Conservation (phyloP, 176 grass and related monocot genomes). For the Melocanna baccifera region DNA sequence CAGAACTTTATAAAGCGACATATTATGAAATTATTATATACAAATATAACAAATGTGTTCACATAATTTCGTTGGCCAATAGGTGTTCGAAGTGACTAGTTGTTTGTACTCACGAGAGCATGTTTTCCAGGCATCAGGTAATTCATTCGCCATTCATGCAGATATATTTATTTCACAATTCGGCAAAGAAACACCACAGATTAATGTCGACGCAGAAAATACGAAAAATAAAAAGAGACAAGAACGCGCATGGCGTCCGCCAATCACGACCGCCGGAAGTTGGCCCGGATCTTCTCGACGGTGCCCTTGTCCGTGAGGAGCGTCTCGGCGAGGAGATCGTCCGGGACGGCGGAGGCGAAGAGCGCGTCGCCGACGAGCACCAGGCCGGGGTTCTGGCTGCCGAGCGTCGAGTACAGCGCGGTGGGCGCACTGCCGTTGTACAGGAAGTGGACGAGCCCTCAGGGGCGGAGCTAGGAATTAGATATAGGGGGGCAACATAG, state of each 20-base stretch:
- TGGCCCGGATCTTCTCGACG: slow-evolving; percentile 5
- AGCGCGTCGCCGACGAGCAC: slow-evolving; percentile 42
- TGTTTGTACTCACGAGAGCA: neutral
- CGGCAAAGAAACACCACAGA: neutral
- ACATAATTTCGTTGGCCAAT: neutral
- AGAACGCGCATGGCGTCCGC: too few relatives aligned
- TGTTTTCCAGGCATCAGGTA: neutral
- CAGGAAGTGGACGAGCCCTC: too few relatives aligned
- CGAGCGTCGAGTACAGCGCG: slow-evolving; percentile 42
- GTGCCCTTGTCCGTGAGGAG: slow-evolving; percentile 36
- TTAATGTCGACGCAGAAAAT: neutral
- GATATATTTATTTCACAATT: neutral
- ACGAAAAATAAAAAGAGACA: neutral
- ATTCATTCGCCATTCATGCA: neutral
- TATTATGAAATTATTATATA: too few relatives aligned
- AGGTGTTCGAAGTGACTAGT: neutral
- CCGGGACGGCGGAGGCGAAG: slow-evolving; percentile 30
- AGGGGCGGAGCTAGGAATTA: too few relatives aligned
- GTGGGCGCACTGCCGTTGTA: slow-evolving; percentile 38
- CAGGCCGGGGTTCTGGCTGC: slow-evolving; percentile 54
- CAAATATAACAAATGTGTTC: neutral
- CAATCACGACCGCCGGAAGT: slow-evolving; percentile 24
- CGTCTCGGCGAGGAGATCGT: slow-evolving; percentile 46
- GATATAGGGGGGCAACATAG: too few relatives aligned
- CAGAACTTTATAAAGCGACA: too few relatives aligned